Conservation (phyloP, 768 basidiomycete genomes). For the Boletus rubroflammeus region DNA sequence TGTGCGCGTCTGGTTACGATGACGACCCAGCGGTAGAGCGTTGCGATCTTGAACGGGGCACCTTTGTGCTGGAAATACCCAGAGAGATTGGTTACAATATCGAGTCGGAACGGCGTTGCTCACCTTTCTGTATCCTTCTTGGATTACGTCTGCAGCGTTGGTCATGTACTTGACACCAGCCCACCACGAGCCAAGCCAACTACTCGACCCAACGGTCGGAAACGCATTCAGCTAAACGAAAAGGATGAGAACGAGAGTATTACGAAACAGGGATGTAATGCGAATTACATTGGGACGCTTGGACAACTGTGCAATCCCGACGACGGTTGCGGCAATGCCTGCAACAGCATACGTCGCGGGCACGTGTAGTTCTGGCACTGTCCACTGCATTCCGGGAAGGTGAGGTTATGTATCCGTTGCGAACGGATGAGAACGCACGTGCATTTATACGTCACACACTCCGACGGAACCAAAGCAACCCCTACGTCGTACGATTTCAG, state of each 20-base stretch:
- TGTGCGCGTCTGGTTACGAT: constrained; percentile 29
- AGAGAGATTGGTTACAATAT: not conserved
- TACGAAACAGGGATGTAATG: not conserved
- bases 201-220: constrained; percentile 26
- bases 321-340: not conserved
- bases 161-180: constrained; percentile 14
- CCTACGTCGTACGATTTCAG: not conserved
- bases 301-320: not conserved
- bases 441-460: not conserved
- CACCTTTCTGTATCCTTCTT: constrained; percentile 32
- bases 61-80: constrained; percentile 20
- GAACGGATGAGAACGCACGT: not conserved
- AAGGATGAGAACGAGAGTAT: not conserved
- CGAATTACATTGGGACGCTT: not conserved
- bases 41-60: constrained; percentile 31
- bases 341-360: not conserved
- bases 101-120: not conserved
- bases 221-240: constrained; percentile 25
- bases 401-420: not conserved
- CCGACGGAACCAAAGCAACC: not conserved
- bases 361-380: not conserved
- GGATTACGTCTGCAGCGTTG: constrained; percentile 21
- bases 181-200: constrained; percentile 28
- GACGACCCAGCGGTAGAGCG: constrained; percentile 35
- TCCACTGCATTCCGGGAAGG: not conserved